These are phyloP conservation scores for Aeschynomene evenia DNA, from an alignment of 306 rosid species.

Conservation along the genomic window DNA sequence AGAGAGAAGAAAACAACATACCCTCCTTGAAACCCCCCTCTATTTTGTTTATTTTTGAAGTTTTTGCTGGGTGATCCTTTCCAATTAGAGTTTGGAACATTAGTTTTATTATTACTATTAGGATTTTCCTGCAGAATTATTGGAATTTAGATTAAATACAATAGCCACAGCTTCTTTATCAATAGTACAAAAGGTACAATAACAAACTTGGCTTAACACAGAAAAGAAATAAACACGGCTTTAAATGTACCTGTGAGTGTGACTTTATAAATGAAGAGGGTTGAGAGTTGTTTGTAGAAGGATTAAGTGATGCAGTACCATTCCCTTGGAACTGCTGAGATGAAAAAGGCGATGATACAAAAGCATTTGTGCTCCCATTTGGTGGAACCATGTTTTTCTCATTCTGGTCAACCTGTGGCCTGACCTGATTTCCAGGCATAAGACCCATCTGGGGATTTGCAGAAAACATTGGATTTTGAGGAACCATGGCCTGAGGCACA, in stretches of 20 bases:
- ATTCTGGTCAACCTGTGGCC: constrained; percentile 48
- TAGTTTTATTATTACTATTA: constrained; percentile 31
- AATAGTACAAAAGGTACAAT: background rate
- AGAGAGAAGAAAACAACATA: constrained; percentile 27
- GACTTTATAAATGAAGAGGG: constrained; percentile 41
- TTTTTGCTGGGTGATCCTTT: constrained; percentile 49
- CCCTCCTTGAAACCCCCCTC: constrained; percentile 54
- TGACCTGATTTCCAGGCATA: constrained; percentile 46
- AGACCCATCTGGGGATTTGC: constrained; percentile 44
- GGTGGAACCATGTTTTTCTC: constrained; percentile 42
- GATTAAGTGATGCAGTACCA: constrained; percentile 25
- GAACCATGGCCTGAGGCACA: constrained; percentile 42
- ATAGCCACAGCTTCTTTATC: background rate
- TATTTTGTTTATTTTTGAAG: constrained; percentile 50
- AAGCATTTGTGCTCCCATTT: constrained; percentile 36
- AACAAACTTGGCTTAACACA: background rate
- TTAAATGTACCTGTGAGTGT: constrained; percentile 56
- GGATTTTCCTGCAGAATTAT: constrained; percentile 54
- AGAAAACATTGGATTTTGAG: constrained; percentile 47
- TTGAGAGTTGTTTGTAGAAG: constrained; percentile 39
- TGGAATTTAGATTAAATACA: constrained; percentile 11
- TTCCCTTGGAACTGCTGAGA: constrained; percentile 57
- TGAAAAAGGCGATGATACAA: constrained; percentile 33
- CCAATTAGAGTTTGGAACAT: constrained; percentile 50
- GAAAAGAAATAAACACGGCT: constrained; percentile 19